These are phyloP conservation scores for Dichotomocladium elegans DNA, from an alignment of 371 early-diverging fungal species.

Conservation along the genomic window DNA sequence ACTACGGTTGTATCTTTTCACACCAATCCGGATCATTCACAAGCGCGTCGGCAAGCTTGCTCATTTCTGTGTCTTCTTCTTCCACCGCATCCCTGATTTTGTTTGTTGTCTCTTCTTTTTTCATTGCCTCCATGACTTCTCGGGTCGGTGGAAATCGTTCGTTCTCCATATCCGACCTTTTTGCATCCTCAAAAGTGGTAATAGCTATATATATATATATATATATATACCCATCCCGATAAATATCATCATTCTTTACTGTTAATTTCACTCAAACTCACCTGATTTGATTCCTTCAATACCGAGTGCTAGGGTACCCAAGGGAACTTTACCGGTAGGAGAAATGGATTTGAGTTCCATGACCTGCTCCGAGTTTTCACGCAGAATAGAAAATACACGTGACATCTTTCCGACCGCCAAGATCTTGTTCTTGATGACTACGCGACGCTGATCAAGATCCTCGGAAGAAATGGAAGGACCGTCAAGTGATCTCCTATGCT, in stretches of 20 bases:
- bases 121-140: conserved; percentile 44
- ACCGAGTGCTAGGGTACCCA: conserved; percentile 83
- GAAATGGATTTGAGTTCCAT: conserved; percentile 87
- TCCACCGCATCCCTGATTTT: conserved; percentile 41
- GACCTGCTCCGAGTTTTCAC: conserved; percentile 87
- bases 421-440: conserved; percentile 86
- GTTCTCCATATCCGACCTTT: conserved; percentile 83
- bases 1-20: no score
- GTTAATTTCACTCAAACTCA: conserved; percentile 13
- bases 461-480: conserved; percentile 7
- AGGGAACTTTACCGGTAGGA: conserved; percentile 76
- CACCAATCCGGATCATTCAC: conserved; percentile 5
- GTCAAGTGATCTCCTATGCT: conserved; percentile 1
- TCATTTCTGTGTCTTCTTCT: conserved; percentile 22
- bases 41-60: conserved; percentile 11
- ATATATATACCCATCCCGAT: no score
- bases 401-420: conserved; percentile 90
- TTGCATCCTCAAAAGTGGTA: conserved; percentile 90
- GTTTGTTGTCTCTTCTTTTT: conserved; percentile 42
- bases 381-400: conserved; percentile 80
- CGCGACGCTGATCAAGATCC: conserved; percentile 54
- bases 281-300: conserved; percentile 85
- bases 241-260: neutral
- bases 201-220: conserved; percentile 53
- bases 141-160: conserved; percentile 87